Percentiles rank a stretch among this genome's conserved stretches.
These are phyloP conservation scores for Pleurotus sapidus DNA, from an alignment of 768 basidiomycete genomes.

Conservation along the genomic window DNA sequence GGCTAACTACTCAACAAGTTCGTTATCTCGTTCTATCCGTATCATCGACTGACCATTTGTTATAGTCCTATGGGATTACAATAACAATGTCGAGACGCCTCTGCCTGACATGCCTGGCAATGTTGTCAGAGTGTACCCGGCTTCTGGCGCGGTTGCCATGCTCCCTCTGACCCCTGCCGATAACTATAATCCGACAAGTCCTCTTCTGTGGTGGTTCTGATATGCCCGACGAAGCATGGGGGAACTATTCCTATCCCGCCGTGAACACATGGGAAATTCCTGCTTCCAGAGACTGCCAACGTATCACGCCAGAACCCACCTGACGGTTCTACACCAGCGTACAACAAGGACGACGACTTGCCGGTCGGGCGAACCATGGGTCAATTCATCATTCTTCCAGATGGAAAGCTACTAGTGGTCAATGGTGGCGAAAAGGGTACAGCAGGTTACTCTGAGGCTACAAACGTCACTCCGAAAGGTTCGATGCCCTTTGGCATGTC, in stretches of 20 bases:
- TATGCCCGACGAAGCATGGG: conserved; percentile 71
- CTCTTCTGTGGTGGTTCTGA: conserved; percentile 90
- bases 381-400: conserved; percentile 82
- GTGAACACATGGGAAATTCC: conserved; percentile 74
- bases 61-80: conserved; percentile 49
- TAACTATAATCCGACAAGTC: conserved; percentile 80
- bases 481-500: conserved; percentile 72
- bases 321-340: conserved; percentile 58
- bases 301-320: conserved; percentile 85
- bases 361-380: conserved; percentile 84
- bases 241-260: conserved; percentile 71
- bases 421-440: conserved; percentile 88
- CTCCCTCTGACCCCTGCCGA: conserved; percentile 88
- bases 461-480: conserved; percentile 40
- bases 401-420: conserved; percentile 73
- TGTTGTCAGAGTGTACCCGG: conserved; percentile 85
- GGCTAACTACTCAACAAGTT: conserved; percentile 76
- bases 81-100: conserved; percentile 52
- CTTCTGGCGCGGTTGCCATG: conserved; percentile 86
- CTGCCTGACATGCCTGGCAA: conserved; percentile 72
- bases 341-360: conserved; percentile 75
- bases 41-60: conserved; percentile 10
- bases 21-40: conserved; percentile 20
- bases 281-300: conserved; percentile 71
- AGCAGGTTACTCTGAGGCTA: conserved; percentile 74